Base-by-base conservation (phyloP, 2,329 filamentous ascomycete genomes). In the Xylariaceae sp. region DNA sequence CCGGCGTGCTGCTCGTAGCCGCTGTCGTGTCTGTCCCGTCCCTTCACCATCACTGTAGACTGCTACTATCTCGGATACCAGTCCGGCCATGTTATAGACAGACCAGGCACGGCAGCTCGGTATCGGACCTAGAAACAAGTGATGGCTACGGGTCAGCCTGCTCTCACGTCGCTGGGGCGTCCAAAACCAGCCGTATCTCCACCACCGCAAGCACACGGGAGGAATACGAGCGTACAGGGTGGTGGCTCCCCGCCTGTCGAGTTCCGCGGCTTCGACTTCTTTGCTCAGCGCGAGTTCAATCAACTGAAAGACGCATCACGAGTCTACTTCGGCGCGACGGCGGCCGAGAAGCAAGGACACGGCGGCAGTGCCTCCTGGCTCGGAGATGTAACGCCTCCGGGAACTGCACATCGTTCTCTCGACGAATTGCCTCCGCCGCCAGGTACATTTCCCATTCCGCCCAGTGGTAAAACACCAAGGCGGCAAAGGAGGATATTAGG, bases 211-310 rank as follows among this genome's bases (percentile, higher is more conserved):
- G 38, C 48, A 14, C n/a, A 39, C 18, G 22, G 22, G 7, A 4
- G 22, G 22, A 27, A 7, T 5, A 27, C 22, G 7, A 27, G 22
- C 22, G 22, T 27, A 27, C 22, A 27, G 7, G 22, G 22, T 27
- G 22, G 22, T 27, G 22, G 22, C 22, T 27, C 22, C 22, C 22
- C 22, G 7, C 49, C 51, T 6, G 56, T 61, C 46, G 62, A 66
- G 51, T 63, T 66, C 42, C 63, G 63, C 39, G 63, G 62, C 15
- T 66, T 64, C 33, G 60, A 65, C 19, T 66, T 62, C 57, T 65
- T 66, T 39, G 53, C 62, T 14, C 60, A 64, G 49, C 59, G 61
- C 42, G 63, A 65, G 38, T 60, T 62, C 40, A 66, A 64, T 39
- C 58, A 63, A 22, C 51, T 59, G 19, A 59, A 55, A 42, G 57